phyloP scores from a whole-genome alignment of 75 land plant genomes.

The Pinus taeda region DNA sequence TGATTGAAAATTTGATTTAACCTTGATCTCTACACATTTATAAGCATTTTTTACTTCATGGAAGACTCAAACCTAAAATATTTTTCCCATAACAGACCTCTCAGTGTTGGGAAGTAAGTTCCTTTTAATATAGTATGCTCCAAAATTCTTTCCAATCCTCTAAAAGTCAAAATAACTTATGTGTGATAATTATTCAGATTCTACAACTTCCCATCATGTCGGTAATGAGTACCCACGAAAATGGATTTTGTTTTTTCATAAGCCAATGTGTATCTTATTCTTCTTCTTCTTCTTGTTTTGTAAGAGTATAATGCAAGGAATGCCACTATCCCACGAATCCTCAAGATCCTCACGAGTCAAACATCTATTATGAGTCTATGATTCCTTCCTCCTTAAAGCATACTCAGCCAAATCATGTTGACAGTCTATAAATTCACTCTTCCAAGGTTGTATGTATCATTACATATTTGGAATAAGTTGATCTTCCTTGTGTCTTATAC shows the following conservation, averaged over 20 bases:
- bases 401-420: too few species aligned
- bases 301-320: constrained; percentile 92
- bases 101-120: constrained; percentile 99
- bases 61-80: constrained; percentile 99
- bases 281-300: constrained; percentile 69
- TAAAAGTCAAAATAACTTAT: constrained; percentile 97
- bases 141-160: constrained; percentile 98
- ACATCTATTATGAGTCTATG: constrained; percentile 94
- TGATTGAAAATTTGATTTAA: constrained; percentile 98
- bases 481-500: too few species aligned
- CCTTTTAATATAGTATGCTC: constrained; percentile 98
- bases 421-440: too few species aligned
- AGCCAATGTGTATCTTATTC: constrained; percentile 71
- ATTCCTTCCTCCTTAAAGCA: constrained; percentile 31
- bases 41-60: constrained; percentile 97
- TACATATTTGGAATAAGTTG: too few species aligned
- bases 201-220: constrained; percentile 99
- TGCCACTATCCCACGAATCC: constrained; percentile 99
- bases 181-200: constrained; percentile 96
- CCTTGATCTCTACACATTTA: constrained; percentile 96
- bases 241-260: too few species aligned
- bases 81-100: constrained; percentile 99
- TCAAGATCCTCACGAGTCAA: constrained; percentile 98
- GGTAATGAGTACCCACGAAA: constrained; percentile 99
- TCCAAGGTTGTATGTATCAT: too few species aligned